Conservation (phyloP, 768 basidiomycete genomes). For the Suillus brevipes region DNA sequence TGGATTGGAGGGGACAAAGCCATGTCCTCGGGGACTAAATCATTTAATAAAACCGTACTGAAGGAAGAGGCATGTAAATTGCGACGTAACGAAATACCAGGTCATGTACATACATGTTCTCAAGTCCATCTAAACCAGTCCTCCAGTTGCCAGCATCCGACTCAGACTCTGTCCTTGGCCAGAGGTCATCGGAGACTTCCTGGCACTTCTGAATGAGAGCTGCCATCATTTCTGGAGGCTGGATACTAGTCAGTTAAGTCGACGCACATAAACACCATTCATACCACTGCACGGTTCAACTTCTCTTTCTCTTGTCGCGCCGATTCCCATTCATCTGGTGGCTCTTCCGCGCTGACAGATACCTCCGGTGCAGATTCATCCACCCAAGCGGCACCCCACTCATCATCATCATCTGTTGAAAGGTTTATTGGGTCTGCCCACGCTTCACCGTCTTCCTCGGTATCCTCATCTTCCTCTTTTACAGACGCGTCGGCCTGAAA, state of each 20-base stretch:
- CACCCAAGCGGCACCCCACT: conserved; percentile 47
- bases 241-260: background rate
- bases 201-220: conserved; percentile 55
- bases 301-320: conserved; percentile 59
- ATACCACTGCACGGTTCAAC: conserved; percentile 64
- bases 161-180: conserved; percentile 37
- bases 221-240: conserved; percentile 72
- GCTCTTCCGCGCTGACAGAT: conserved; percentile 22
- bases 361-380: conserved; percentile 19
- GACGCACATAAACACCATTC: conserved; percentile 25
- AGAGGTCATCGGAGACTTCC: conserved; percentile 51
- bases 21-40: conserved; percentile 52
- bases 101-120: conserved; percentile 56
- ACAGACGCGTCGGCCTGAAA: conserved; percentile 39
- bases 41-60: conserved; percentile 43
- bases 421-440: conserved; percentile 11
- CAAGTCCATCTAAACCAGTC: conserved; percentile 48
- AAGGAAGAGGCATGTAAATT: conserved; percentile 10
- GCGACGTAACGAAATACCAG: conserved; percentile 5
- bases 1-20: conserved; percentile 48
- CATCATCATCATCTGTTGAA: conserved; percentile 15
- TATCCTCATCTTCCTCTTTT: conserved; percentile 17
- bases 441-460: conserved; percentile 15
- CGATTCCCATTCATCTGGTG: conserved; percentile 66
- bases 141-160: conserved; percentile 34